Base-by-base conservation (phyloP, 2,329 filamentous ascomycete genomes). In the Pseudofabraea citricarpa region DNA sequence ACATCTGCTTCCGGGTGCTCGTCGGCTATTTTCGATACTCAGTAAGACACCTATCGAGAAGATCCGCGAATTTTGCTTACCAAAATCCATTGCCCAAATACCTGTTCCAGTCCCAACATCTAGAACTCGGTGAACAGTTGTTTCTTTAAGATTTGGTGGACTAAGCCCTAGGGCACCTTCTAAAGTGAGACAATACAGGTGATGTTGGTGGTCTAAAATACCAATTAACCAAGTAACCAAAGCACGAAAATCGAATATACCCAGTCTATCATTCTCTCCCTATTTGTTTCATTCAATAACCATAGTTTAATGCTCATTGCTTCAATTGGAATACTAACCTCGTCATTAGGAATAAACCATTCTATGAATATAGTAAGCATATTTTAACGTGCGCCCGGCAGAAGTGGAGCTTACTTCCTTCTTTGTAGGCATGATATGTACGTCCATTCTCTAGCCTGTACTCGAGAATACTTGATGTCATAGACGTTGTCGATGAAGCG, bases 11-110 rank as follows among this genome's bases (percentile, higher is more conserved):
- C 33, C 6, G 33, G 33, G 15, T 36, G 33, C 19, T 16, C 33
- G 4, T 36, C 33, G 19, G 33, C 27, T 31, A 15, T 15, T 5
- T 9, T 31, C n/a, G n/a, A n/a, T n/a, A 5, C 13, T 31, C 9
- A 31, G 27, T 15, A 12, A 31, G 2, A 15, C 27, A n/a, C 16
- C 9, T n/a, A 15, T 31, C 16, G 27, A n/a, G 27, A 7, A 4
- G 16, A 31, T n/a, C n/a, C n/a, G n/a, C n/a, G n/a, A 10, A 31
- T 31, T 31, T 31, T 12, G 55, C 53, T 62, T 6, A 61, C 26
- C 56, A 45, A 45, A 50, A 37, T 57, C 49, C 23, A 57, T 52
- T 20, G 53, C 52, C 55, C 55, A 57, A 20, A 57, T 52, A n/a
- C 36, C 48, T 5, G 42, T 48, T 32, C 48, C 48, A 19, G 48